phyloP scores from a whole-genome alignment of 345 rosid genomes.

The Noccaea caerulescens region DNA sequence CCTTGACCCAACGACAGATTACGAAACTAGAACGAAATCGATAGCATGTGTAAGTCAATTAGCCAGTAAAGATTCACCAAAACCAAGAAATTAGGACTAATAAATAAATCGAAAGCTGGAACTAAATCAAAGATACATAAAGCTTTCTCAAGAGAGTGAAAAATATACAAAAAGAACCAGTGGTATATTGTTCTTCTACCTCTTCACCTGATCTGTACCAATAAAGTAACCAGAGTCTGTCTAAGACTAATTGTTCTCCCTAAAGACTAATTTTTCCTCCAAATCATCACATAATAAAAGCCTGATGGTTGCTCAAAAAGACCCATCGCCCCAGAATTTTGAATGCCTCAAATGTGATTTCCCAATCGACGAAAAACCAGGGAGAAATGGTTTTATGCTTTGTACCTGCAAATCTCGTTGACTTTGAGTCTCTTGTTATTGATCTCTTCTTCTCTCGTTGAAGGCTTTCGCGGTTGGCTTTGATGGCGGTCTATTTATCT shows the following conservation, averaged over 20 bases:
- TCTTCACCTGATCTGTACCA: slow-evolving; percentile 43
- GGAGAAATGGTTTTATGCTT: slow-evolving; percentile 20
- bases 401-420: slow-evolving; percentile 30
- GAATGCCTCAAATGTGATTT: slow-evolving; percentile 33
- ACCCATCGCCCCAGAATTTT: slow-evolving; percentile 32
- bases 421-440: slow-evolving; percentile 43
- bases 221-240: slow-evolving; percentile 30
- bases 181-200: slow-evolving; percentile 39
- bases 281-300: slow-evolving; percentile 42
- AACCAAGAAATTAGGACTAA: slow-evolving; percentile 8
- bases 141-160: slow-evolving; percentile 31
- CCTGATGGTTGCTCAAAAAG: slow-evolving; percentile 46
- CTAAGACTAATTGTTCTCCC: slow-evolving; percentile 39
- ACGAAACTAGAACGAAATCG: not conserved
- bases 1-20: slow-evolving; percentile 1
- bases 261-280: slow-evolving; percentile 39
- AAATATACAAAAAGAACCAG: slow-evolving; percentile 40
- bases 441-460: slow-evolving; percentile 51
- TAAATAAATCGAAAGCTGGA: slow-evolving; percentile 10
- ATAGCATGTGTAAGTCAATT: slow-evolving; percentile 7
- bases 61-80: slow-evolving; percentile 14
- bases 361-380: slow-evolving; percentile 27
- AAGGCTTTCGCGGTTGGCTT: slow-evolving; percentile 55
- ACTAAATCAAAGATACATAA: slow-evolving; percentile 33
- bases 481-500: slow-evolving; percentile 94